Evolutionary conservation across 164 flowering plant species (phyloP).

Genomic region (Paratinospora sagittata): DNA sequence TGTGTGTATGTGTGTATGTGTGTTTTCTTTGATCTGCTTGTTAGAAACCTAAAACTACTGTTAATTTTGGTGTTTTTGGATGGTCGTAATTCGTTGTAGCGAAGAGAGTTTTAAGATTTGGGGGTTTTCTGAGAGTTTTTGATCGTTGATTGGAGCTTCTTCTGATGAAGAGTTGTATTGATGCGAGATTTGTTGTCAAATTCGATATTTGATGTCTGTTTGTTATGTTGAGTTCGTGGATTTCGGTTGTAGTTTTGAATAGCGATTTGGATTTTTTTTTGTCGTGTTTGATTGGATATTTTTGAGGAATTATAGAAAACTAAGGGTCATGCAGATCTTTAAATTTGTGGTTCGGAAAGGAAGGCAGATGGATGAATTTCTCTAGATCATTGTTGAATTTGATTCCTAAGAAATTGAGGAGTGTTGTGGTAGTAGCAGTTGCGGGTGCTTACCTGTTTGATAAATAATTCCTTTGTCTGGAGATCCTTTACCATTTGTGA

Average conservation of each 20-base stretch:
- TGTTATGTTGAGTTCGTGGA: no score
- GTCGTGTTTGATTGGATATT: no score
- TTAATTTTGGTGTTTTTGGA: not conserved
- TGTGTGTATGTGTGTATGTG: not conserved
- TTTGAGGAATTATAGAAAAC: no score
- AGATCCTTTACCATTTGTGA: not conserved
- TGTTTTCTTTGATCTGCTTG: not conserved
- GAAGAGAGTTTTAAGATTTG: not conserved
- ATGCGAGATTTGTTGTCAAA: not conserved
- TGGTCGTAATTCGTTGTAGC: not conserved
- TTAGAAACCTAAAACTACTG: slow-evolving; percentile 1
- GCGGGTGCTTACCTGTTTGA: not conserved
- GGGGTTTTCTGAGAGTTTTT: not conserved
- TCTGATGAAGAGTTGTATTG: not conserved
- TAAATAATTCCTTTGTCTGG: not conserved
- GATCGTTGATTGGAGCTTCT: not conserved
- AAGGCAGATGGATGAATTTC: no score
- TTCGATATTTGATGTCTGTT: not conserved
- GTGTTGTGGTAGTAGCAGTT: not conserved
- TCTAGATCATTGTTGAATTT: no score
- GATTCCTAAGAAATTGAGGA: not conserved
- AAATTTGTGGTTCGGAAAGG: no score
- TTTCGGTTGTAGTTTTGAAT: no score
- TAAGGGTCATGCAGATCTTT: not conserved
- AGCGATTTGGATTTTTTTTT: no score